Conservation (phyloP, 23 red algal genomes). For the Chondrus crispus region DNA sequence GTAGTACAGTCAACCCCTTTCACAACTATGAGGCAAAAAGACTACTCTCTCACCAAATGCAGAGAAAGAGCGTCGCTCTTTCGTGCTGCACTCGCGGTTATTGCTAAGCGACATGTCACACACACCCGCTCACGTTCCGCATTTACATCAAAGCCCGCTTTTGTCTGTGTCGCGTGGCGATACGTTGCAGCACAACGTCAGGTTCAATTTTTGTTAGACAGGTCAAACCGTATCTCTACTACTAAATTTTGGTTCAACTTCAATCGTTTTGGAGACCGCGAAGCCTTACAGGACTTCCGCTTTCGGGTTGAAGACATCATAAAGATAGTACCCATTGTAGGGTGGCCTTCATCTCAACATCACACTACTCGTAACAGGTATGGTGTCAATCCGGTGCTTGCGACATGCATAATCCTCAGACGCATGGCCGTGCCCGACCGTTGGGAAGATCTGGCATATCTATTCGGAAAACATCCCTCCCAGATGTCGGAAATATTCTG, state of each 20-base stretch:
- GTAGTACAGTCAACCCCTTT: too few relatives aligned
- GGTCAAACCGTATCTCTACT: not conserved
- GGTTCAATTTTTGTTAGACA: too few relatives aligned
- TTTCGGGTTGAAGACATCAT: not conserved
- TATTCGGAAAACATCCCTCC: conserved; percentile 9
- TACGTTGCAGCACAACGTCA: too few relatives aligned
- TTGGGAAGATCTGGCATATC: not conserved
- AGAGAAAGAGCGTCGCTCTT: too few relatives aligned
- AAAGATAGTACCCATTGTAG: not conserved
- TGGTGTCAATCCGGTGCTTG: not conserved
- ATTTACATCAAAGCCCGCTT: too few relatives aligned
- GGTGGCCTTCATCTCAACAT: not conserved
- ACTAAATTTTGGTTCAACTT: conserved; percentile 3
- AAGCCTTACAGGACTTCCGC: not conserved
- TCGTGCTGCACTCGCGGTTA: too few relatives aligned
- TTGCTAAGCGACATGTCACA: too few relatives aligned
- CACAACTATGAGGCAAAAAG: too few relatives aligned
- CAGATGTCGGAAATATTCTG: conserved; percentile 44
- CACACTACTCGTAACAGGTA: conserved; percentile 20
- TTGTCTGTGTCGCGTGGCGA: too few relatives aligned
- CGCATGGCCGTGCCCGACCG: not conserved
- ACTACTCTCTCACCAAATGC: too few relatives aligned
- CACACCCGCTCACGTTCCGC: too few relatives aligned
- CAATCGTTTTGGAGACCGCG: not conserved
- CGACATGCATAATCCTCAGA: not conserved